A percentile compares a stretch with the other conserved stretches of the same genome.
phyloP scores from a whole-genome alignment of 1,284 basidiomycete genomes.

The Ganoderma leucocontextum region DNA sequence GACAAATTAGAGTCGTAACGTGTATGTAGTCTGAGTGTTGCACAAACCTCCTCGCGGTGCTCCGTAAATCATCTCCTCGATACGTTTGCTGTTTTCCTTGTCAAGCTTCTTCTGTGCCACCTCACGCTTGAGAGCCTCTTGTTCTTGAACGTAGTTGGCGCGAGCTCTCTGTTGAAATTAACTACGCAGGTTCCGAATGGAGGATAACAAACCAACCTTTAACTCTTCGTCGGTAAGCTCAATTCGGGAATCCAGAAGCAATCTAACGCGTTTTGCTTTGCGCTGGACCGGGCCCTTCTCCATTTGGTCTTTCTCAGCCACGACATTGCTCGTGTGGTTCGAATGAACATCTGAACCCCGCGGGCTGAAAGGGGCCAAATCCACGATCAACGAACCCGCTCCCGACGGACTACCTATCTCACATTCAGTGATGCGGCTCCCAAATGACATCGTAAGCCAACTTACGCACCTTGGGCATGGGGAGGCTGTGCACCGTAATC shows the following conservation, averaged over 20 bases:
- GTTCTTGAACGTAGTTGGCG: slow-evolving; percentile 69
- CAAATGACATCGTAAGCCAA: neutral
- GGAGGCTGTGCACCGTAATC: slow-evolving; percentile 18
- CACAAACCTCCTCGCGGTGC: slow-evolving; percentile 68
- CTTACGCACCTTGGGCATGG: neutral
- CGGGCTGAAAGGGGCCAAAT: slow-evolving; percentile 35
- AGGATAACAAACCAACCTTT: slow-evolving; percentile 52
- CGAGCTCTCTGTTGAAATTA: slow-evolving; percentile 59
- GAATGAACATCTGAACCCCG: slow-evolving; percentile 22
- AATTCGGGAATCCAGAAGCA: slow-evolving; percentile 67
- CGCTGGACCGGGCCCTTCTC: slow-evolving; percentile 46
- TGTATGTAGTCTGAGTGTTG: neutral
- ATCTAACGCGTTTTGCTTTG: slow-evolving; percentile 46
- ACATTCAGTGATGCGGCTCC: neutral
- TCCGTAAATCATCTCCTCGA: slow-evolving; percentile 75
- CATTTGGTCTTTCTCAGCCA: slow-evolving; percentile 36
- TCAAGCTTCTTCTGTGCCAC: slow-evolving; percentile 61
- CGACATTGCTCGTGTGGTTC: slow-evolving; percentile 2
- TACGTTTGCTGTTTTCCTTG: slow-evolving; percentile 59
- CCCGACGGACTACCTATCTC: slow-evolving; percentile 22
- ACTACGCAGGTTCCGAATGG: slow-evolving; percentile 10
- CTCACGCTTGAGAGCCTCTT: slow-evolving; percentile 60
- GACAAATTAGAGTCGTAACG: neutral
- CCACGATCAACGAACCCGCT: slow-evolving; percentile 37
- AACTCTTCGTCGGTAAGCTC: slow-evolving; percentile 83